Conservation (phyloP, 176 grass and related monocot species). For the Guadua angustifolia region DNA sequence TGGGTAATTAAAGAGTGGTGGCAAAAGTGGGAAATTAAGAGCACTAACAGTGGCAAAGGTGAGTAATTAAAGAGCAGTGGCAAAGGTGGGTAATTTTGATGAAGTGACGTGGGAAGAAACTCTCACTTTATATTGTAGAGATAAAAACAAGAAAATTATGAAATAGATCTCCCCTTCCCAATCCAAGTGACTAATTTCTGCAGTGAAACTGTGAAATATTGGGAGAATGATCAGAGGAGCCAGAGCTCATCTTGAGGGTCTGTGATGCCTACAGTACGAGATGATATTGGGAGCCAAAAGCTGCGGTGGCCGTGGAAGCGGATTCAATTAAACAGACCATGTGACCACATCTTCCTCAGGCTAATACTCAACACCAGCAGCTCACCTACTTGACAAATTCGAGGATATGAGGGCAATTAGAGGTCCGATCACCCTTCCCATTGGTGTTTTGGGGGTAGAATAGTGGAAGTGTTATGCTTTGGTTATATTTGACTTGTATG, state of each 20-base stretch:
- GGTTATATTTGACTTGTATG: no score
- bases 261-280: neutral
- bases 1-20: no score
- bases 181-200: neutral
- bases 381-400: neutral
- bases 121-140: no score
- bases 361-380: neutral
- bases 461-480: no score
- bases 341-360: neutral
- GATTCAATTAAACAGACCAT: conserved; percentile 2
- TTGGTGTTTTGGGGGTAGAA: no score
- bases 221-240: neutral
- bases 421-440: neutral
- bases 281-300: neutral
- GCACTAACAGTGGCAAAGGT: no score
- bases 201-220: neutral
- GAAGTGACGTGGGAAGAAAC: no score
- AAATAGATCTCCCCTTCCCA: neutral
- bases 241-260: neutral
- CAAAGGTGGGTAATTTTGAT: no score
- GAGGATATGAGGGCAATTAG: neutral
- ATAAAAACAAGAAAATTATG: neutral
- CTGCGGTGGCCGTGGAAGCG: neutral
- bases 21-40: no score
- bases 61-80: no score